Evolutionary conservation across 495 filamentous ascomycete species (phyloP).

Genomic region (Apodospora peruviana): DNA sequence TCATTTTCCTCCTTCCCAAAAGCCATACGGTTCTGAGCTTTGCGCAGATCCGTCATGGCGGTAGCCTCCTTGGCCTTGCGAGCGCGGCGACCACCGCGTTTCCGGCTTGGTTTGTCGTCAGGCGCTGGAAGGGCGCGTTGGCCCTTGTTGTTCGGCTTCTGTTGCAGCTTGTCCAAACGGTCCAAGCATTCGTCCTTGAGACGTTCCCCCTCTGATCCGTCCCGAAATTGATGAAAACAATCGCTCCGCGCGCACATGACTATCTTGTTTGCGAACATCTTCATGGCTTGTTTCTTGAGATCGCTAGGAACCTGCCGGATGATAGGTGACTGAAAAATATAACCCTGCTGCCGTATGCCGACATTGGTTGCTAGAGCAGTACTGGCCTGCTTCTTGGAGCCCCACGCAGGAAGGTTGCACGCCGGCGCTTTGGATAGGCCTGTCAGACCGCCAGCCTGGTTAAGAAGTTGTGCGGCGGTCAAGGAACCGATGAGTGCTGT

Average conservation of each 20-base stretch:
- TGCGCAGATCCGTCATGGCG: slow-evolving; percentile 94
- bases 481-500: slow-evolving; percentile 89
- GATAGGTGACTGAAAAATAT: slow-evolving; percentile 85
- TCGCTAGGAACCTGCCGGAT: slow-evolving; percentile 78
- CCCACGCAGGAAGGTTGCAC: slow-evolving; percentile 85
- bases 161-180: slow-evolving; percentile 88
- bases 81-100: slow-evolving; percentile 86
- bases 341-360: slow-evolving; percentile 87
- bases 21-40: slow-evolving; percentile 92
- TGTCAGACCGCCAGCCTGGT: slow-evolving; percentile 81
- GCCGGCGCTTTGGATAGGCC: slow-evolving; percentile 88
- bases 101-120: slow-evolving; percentile 90
- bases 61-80: slow-evolving; percentile 95
- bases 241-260: slow-evolving; percentile 87
- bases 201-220: slow-evolving; percentile 81
- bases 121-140: slow-evolving; percentile 84
- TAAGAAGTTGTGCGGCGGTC: slow-evolving; percentile 95
- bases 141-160: slow-evolving; percentile 89
- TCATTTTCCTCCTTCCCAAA: slow-evolving; percentile 96
- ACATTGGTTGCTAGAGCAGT: slow-evolving; percentile 91
- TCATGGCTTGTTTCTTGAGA: slow-evolving; percentile 89
- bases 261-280: slow-evolving; percentile 89
- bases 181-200: slow-evolving; percentile 76
- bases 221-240: slow-evolving; percentile 72
- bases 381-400: slow-evolving; percentile 76